Percentiles rank a stretch among this genome's conserved stretches.
Evolutionary conservation across 129 eudicot genomes (phyloP).

Genomic region (Centrapalus pauciflorus): DNA sequence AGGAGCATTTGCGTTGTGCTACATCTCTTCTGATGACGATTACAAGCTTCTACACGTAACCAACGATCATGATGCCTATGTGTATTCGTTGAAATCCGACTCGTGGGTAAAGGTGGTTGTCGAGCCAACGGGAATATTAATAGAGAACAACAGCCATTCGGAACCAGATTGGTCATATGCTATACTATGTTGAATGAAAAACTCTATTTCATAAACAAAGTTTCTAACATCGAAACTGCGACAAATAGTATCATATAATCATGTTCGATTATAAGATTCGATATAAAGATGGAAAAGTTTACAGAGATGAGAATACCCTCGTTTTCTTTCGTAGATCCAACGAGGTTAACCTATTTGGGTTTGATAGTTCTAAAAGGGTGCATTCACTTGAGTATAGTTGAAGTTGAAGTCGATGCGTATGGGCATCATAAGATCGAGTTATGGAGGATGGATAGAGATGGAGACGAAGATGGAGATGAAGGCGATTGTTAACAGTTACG

Average conservation of each 20-base stretch:
- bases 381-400: neutral
- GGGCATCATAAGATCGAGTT: no score
- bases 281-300: neutral
- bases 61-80: neutral
- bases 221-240: no score
- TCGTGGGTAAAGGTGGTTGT: neutral
- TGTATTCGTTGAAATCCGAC: neutral
- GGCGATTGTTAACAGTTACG: no score
- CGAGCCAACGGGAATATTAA: no score
- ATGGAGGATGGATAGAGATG: constrained; percentile 1
- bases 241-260: no score
- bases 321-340: no score
- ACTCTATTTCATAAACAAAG: neutral
- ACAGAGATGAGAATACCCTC: neutral
- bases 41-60: constrained; percentile 6
- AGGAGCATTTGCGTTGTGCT: neutral
- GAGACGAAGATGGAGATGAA: neutral
- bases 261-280: neutral
- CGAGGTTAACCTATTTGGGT: neutral
- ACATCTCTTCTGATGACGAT: neutral
- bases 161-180: neutral
- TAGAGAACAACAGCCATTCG: neutral
- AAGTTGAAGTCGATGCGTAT: no score
- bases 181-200: neutral
- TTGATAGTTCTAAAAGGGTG: neutral